Evolutionary conservation across 1,139 yeast genomes (phyloP).

Genomic region (Pichia sp.): DNA sequence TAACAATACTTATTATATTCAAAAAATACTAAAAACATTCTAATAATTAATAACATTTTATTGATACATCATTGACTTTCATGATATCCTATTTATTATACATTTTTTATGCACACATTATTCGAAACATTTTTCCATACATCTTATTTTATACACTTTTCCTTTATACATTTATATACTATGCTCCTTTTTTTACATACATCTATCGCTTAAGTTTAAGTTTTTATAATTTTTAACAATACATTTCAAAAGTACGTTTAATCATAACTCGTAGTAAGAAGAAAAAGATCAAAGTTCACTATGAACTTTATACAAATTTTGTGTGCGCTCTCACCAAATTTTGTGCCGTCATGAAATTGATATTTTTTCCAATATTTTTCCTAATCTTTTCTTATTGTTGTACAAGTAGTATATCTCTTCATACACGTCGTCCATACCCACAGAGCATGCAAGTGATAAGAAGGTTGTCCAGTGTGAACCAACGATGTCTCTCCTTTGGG

Average conservation of each 20-base stretch:
- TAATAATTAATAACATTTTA: constrained; percentile 1
- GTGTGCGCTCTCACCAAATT: no score
- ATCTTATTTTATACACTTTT: no score
- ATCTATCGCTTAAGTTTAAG: background rate
- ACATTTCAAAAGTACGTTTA: background rate
- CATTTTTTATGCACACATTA: background rate
- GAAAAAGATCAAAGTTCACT: no score
- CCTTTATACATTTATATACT: no score
- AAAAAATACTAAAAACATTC: constrained; percentile 1
- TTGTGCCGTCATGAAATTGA: background rate
- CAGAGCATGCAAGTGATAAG: no score
- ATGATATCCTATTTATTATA: background rate
- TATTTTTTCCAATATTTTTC: background rate
- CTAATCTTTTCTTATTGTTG: no score
- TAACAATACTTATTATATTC: background rate
- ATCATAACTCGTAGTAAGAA: no score
- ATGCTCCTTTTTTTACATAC: no score
- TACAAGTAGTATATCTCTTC: no score
- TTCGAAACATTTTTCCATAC: background rate
- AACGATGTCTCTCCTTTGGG: no score
- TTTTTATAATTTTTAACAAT: background rate
- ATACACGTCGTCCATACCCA: no score
- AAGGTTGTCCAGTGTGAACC: no score
- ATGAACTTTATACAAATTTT: background rate
- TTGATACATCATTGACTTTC: background rate